A percentile compares a stretch with the other conserved stretches of the same genome.
Conservation (phyloP, 805 yeast genomes). For the Candida pseudoglaebosa region DNA sequence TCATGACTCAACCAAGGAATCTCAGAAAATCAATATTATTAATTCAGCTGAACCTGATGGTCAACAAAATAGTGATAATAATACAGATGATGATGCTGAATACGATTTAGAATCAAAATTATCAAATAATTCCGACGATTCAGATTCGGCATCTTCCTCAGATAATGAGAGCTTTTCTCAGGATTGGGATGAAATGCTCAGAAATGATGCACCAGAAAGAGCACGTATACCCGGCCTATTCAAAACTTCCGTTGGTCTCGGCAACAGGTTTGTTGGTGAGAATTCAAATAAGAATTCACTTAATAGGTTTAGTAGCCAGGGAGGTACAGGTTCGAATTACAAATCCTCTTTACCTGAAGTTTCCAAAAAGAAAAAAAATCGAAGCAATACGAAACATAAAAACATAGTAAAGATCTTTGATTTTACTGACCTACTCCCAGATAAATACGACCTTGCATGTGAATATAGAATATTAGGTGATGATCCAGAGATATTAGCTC, state of each 20-base stretch:
- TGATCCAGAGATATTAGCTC: slow-evolving; percentile 59
- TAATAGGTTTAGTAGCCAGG: slow-evolving; percentile 34
- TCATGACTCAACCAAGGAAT: slow-evolving; percentile 31
- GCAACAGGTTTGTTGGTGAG: slow-evolving; percentile 25
- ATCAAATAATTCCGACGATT: slow-evolving; percentile 8
- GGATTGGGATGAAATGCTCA: slow-evolving; percentile 65
- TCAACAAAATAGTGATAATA: slow-evolving; percentile 18
- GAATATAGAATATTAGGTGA: slow-evolving; percentile 65
- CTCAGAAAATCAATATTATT: slow-evolving; percentile 45
- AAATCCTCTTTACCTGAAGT: slow-evolving; percentile 36
- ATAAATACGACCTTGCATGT: slow-evolving; percentile 64
- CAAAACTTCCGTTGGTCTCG: slow-evolving; percentile 38
- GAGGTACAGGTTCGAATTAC: slow-evolving; percentile 32
- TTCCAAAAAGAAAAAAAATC: slow-evolving; percentile 16
- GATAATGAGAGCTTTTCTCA: slow-evolving; percentile 61
- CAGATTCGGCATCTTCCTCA: slow-evolving; percentile 15
- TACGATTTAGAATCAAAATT: slow-evolving; percentile 16
- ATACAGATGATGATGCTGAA: slow-evolving; percentile 16
- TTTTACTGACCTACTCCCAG: slow-evolving; percentile 68
- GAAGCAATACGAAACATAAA: slow-evolving; percentile 26
- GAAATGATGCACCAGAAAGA: slow-evolving; percentile 50
- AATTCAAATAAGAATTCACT: slow-evolving; percentile 24
- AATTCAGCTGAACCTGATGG: slow-evolving; percentile 34
- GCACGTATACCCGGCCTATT: slow-evolving; percentile 51
- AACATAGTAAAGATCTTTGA: slow-evolving; percentile 65